These are phyloP conservation scores for Fusarium anguioides DNA, from an alignment of 2,329 filamentous ascomycete genomes.

Conservation along the genomic window DNA sequence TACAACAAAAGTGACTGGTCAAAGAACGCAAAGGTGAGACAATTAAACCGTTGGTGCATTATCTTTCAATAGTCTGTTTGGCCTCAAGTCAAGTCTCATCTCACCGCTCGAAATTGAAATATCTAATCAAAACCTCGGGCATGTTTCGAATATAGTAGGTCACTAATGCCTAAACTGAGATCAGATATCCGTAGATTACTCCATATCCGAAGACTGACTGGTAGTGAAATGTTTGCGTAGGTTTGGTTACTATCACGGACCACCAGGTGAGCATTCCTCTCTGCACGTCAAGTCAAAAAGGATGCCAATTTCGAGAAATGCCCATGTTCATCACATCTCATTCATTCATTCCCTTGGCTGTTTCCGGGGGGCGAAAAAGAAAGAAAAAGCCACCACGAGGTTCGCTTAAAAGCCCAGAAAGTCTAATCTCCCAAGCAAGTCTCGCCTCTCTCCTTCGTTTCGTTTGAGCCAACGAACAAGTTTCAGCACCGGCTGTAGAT, in stretches of 20 bases:
- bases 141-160: slow-evolving; percentile 21
- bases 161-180: too few species aligned
- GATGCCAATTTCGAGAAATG: slow-evolving; percentile 15
- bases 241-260: slow-evolving; percentile 19
- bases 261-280: slow-evolving; percentile 15
- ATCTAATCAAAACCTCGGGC: too few species aligned
- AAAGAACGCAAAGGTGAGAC: not conserved
- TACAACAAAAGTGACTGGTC: not conserved
- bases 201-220: too few species aligned
- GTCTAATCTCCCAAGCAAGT: not conserved
- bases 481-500: slow-evolving; percentile 30
- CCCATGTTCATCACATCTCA: slow-evolving; percentile 1
- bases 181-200: too few species aligned
- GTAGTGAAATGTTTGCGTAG: too few species aligned
- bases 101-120: slow-evolving; percentile 22
- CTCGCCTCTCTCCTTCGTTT: not conserved
- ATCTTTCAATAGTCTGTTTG: slow-evolving; percentile 14
- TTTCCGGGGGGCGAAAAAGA: not conserved
- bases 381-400: not conserved
- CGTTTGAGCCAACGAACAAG: not conserved
- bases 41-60: not conserved
- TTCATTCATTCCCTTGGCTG: slow-evolving; percentile 22
- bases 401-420: slow-evolving; percentile 2
- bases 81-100: not conserved
- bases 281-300: slow-evolving; percentile 9